phyloP scores from a whole-genome alignment of 2,329 filamentous ascomycete genomes.

The Venturia carpophila region DNA sequence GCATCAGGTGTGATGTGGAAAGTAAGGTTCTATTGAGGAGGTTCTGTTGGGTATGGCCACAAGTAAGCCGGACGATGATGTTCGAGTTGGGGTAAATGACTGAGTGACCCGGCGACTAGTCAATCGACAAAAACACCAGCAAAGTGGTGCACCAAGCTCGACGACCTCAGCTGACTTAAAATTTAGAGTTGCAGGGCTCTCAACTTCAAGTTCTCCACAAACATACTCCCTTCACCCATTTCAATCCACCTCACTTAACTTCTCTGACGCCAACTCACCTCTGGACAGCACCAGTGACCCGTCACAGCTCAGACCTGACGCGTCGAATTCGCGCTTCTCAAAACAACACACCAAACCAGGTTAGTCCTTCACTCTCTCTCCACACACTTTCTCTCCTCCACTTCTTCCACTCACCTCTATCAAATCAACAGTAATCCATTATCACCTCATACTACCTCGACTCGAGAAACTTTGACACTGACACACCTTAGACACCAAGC shows the following conservation, averaged over 20 bases:
- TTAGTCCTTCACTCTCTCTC: neutral
- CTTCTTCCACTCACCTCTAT: neutral
- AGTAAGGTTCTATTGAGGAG: neutral
- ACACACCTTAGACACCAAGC: neutral
- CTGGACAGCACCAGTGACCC: constrained; percentile 1
- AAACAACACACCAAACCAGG: neutral
- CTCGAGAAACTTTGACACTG: neutral
- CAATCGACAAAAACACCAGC: neutral
- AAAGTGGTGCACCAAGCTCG: neutral
- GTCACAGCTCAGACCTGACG: neutral
- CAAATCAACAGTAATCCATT: neutral
- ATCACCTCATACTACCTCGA: neutral
- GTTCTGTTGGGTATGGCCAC: neutral
- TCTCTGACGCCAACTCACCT: neutral
- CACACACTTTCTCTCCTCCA: too few species aligned
- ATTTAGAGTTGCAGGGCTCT: neutral
- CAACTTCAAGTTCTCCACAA: neutral
- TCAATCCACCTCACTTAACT: neutral
- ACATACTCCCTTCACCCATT: neutral
- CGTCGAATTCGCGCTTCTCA: neutral
- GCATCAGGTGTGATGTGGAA: neutral
- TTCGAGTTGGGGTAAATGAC: neutral
- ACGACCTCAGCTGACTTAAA: neutral
- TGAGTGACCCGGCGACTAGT: neutral
- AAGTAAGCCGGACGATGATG: neutral